Evolutionary conservation across 1,284 basidiomycete genomes (phyloP).

Genomic region (Inonotus obliquus): DNA sequence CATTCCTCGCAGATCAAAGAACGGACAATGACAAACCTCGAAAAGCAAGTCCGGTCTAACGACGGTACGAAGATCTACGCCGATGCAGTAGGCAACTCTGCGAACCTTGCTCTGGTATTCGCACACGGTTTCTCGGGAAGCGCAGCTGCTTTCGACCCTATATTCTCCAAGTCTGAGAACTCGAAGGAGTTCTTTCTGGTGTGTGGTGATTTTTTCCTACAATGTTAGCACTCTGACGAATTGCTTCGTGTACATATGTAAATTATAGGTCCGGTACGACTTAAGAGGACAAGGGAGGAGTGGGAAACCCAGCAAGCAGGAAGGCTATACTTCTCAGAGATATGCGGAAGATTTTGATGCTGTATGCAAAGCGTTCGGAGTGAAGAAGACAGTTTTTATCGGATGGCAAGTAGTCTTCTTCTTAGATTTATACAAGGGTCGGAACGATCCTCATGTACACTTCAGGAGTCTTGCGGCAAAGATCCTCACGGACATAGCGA

Average conservation of each 20-base stretch:
- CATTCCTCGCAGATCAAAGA: background rate
- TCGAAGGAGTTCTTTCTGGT: constrained; percentile 22
- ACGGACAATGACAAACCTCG: background rate
- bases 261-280: constrained; percentile 6
- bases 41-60: constrained; percentile 11
- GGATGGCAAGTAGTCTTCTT: constrained; percentile 31
- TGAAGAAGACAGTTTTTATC: constrained; percentile 32
- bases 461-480: constrained; percentile 30
- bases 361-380: constrained; percentile 15
- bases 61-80: constrained; percentile 13
- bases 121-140: constrained; percentile 6
- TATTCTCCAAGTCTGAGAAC: constrained; percentile 9
- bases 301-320: background rate
- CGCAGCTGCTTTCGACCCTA: background rate
- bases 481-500: constrained; percentile 34
- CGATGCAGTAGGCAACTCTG: constrained; percentile 7
- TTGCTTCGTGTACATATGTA: background rate
- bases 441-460: background rate
- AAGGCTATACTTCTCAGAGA: constrained; percentile 3
- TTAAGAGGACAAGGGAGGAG: constrained; percentile 3
- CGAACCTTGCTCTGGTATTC: constrained; percentile 3
- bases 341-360: constrained; percentile 10
- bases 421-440: background rate
- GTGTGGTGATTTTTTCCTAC: background rate
- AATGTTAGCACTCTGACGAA: background rate